These are phyloP conservation scores for Raphanus sativus DNA, from an alignment of 345 rosid species.

Conservation along the genomic window DNA sequence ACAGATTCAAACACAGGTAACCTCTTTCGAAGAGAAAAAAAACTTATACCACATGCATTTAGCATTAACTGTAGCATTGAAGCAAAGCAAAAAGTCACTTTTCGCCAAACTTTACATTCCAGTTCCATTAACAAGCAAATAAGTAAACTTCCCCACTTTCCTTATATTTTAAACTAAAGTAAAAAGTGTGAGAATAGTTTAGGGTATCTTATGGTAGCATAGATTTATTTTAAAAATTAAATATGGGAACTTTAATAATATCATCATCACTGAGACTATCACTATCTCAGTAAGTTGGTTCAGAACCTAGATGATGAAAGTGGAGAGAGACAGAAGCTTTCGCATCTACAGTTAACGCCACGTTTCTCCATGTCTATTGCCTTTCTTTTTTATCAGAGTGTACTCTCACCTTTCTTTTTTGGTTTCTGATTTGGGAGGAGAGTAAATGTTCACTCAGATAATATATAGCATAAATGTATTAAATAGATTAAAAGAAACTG, in stretches of 20 bases:
- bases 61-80: slow-evolving; percentile 20
- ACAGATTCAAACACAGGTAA: neutral
- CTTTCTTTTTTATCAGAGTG: slow-evolving; percentile 34
- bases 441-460: slow-evolving; percentile 34
- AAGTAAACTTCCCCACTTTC: slow-evolving; percentile 27
- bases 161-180: slow-evolving; percentile 31
- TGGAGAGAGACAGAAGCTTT: slow-evolving; percentile 37
- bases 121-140: slow-evolving; percentile 30
- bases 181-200: slow-evolving; percentile 26
- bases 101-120: slow-evolving; percentile 28
- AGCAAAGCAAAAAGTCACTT: slow-evolving; percentile 36
- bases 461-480: neutral
- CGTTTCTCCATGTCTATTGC: slow-evolving; percentile 39
- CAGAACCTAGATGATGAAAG: slow-evolving; percentile 38
- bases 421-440: slow-evolving; percentile 17
- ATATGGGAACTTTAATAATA: slow-evolving; percentile 27
- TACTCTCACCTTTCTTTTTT: slow-evolving; percentile 21
- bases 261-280: slow-evolving; percentile 44
- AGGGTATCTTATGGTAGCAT: slow-evolving; percentile 31
- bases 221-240: neutral
- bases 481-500: slow-evolving; percentile 7
- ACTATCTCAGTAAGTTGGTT: slow-evolving; percentile 39
- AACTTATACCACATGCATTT: slow-evolving; percentile 16
- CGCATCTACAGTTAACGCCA: slow-evolving; percentile 45
- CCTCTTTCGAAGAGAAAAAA: slow-evolving; percentile 17